Conservation (phyloP, 2,329 filamentous ascomycete species). For the Clathrospora elynae region DNA sequence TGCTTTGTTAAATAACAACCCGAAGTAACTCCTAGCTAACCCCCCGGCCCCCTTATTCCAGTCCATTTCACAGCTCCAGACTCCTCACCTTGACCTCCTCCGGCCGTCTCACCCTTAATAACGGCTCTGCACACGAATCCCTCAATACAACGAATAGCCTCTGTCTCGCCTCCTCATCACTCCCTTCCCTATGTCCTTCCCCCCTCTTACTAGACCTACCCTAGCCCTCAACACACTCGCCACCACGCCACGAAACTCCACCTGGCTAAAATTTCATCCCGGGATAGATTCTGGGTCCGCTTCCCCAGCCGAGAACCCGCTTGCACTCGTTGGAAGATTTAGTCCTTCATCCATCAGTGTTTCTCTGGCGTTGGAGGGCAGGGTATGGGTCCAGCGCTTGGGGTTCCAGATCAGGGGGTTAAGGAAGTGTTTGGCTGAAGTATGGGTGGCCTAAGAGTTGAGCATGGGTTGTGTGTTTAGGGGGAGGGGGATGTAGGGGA, state of each 20-base stretch:
- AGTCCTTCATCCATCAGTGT: conserved; percentile 8
- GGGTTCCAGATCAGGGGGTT: conserved; percentile 38
- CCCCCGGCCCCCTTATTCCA: no score
- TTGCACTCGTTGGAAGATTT: conserved; percentile 3
- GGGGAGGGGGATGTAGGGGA: conserved; percentile 14
- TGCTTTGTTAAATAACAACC: no score
- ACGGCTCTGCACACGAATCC: conserved; percentile 15
- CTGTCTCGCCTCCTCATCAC: conserved; percentile 5
- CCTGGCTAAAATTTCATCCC: conserved; percentile 62
- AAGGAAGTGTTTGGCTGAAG: conserved; percentile 31
- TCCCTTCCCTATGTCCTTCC: no score
- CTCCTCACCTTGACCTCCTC: conserved; percentile 5
- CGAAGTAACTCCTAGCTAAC: no score
- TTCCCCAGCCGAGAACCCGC: conserved; percentile 56
- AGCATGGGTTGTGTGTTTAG: conserved; percentile 21
- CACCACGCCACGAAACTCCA: conserved; percentile 59
- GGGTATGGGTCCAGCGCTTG: conserved; percentile 39
- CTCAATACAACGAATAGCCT: conserved; percentile 12
- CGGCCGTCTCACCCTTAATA: conserved; percentile 21
- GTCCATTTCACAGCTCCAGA: not conserved
- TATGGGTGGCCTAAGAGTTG: conserved; percentile 35
- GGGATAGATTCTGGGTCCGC: conserved; percentile 57
- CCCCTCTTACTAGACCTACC: conserved; percentile 6
- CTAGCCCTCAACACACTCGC: conserved; percentile 27
- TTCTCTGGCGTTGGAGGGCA: not conserved